Evolutionary conservation across 495 filamentous ascomycete genomes (phyloP), one percentile per base, ranked within the genome.

Genomic region (Podospora australis): DNA sequence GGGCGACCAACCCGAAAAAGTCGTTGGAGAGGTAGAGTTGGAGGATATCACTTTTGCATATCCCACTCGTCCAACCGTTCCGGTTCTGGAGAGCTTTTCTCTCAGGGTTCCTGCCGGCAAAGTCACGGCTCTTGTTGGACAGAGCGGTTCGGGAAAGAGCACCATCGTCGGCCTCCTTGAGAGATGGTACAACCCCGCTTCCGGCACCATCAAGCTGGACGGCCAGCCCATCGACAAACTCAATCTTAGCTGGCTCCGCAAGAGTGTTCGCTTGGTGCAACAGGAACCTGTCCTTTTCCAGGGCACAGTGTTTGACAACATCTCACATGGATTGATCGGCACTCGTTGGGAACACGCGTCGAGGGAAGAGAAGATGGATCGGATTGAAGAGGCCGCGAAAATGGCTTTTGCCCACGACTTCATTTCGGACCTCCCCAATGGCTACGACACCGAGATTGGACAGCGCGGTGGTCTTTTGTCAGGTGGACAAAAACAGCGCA

Each of bases 131-230:
- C 67, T 97, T 35, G 87, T 92, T 21, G 81, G 58, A 3, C 50
- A 48, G 44, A 56, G 52, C 25, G 59, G 59, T 10, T 59, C 87
- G 36, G 84, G 91, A 46, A 97, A 97, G 67, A 87, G 82, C 60
- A 96, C 90, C 2, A 84, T 96, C 14, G 82, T 97, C 19, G 90
- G 88, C 5, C 70, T 97, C 6, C 80, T 96, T 13, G 89, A 95
- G 65, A 78, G 92, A 6, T 97, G 95, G 74, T 97, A 96, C 58
- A 77, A 83, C 34, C 84, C 90, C 29, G 46, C 64, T 24, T 66
- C 60, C 11, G 76, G 76, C 0, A 58, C 60, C 2, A 63, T 87
- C 44, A 55, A 68, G 3, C 70, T 84, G 3, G 74, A 78, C 21
- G 77, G 72, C 1, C 67, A 74, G 6, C 69, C 78, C 39, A 44